phyloP scores from a whole-genome alignment of 495 filamentous ascomycete species.

The Entonaema liquescens region DNA sequence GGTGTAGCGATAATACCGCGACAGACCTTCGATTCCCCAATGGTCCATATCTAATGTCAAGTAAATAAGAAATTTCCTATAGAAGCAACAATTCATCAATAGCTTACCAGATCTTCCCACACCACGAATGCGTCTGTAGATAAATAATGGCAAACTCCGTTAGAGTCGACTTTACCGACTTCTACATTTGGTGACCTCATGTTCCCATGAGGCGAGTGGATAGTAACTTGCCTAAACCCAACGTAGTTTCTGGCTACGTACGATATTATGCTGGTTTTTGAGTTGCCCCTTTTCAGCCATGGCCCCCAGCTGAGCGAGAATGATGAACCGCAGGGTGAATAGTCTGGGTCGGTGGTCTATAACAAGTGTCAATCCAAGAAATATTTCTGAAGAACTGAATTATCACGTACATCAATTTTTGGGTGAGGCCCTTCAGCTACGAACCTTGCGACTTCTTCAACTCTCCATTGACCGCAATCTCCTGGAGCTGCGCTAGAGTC shows the following conservation, averaged over 20 bases:
- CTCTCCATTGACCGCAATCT: constrained; percentile 49
- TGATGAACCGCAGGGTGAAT: constrained; percentile 50
- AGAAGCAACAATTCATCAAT: neutral
- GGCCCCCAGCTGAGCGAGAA: constrained; percentile 58
- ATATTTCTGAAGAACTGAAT: neutral
- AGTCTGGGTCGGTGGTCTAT: constrained; percentile 51
- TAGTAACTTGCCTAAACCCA: constrained; percentile 54
- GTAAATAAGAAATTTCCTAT: constrained; percentile 23
- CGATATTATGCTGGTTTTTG: constrained; percentile 49
- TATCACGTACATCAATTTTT: constrained; percentile 42
- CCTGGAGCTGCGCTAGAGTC: constrained; percentile 22
- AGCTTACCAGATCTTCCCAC: constrained; percentile 56
- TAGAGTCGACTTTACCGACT: constrained; percentile 42
- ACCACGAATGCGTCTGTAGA: constrained; percentile 56
- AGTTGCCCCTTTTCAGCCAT: constrained; percentile 46
- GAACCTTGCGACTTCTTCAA: constrained; percentile 55
- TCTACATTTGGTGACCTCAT: constrained; percentile 42
- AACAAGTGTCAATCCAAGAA: neutral
- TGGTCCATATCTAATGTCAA: constrained; percentile 48
- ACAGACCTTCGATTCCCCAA: constrained; percentile 40
- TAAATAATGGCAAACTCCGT: constrained; percentile 53
- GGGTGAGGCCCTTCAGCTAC: constrained; percentile 54
- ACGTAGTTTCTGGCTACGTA: constrained; percentile 54
- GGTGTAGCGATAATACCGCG: constrained; percentile 57
- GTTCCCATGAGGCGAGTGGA: constrained; percentile 37